These are phyloP conservation scores for Ophiocordyceps unilateralis DNA, from an alignment of 2,329 filamentous ascomycete species.

Conservation along the genomic window DNA sequence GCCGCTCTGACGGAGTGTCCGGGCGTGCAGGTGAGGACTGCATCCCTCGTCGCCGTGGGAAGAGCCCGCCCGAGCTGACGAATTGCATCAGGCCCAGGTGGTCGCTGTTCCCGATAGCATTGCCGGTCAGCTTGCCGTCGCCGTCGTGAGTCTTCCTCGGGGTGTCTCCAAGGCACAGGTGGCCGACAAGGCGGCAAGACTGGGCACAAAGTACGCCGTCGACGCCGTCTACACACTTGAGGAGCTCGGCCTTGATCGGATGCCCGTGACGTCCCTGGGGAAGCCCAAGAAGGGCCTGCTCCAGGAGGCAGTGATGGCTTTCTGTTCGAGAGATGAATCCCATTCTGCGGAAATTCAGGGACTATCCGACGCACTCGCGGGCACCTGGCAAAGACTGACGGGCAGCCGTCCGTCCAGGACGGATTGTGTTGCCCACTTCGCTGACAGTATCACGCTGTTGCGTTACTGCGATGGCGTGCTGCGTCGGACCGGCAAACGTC, in stretches of 20 bases:
- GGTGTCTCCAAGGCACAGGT: constrained; percentile 14
- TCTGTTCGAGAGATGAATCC: background rate
- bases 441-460: constrained; percentile 20
- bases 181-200: constrained; percentile 10
- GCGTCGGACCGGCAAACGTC: constrained; percentile 8
- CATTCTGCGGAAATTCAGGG: background rate
- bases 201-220: constrained; percentile 21
- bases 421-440: constrained; percentile 12
- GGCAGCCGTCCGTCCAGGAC: constrained; percentile 10
- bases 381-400: constrained; percentile 14
- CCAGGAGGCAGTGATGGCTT: constrained; percentile 6
- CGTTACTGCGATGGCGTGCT: constrained; percentile 18
- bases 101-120: constrained; percentile 25
- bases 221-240: constrained; percentile 22
- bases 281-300: constrained; percentile 26
- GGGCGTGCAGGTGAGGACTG: constrained; percentile 13
- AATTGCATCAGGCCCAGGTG: constrained; percentile 16
- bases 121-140: constrained; percentile 29
- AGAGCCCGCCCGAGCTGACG: background rate
- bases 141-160: constrained; percentile 19
- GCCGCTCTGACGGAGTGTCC: constrained; percentile 15
- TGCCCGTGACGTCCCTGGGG: constrained; percentile 24
- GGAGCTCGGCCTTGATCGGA: constrained; percentile 19
- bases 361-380: constrained; percentile 7
- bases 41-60: background rate